Evolutionary conservation across 768 basidiomycete genomes (phyloP), one percentile per base, ranked within the genome.

Genomic region (Russula sp.): DNA sequence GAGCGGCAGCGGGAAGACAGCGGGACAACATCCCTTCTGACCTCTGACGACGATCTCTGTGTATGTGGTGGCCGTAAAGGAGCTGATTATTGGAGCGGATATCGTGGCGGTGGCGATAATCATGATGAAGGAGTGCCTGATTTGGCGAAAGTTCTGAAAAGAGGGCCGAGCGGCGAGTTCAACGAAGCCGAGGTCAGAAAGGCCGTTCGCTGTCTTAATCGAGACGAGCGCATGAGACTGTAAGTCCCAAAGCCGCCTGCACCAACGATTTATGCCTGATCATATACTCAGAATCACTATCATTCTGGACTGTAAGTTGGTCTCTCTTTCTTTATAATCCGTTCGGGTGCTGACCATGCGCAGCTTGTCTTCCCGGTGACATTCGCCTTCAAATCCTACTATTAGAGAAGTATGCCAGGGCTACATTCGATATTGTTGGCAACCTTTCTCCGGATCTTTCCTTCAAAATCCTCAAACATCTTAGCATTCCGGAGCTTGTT

Each of bases 361-460:
- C 30, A 89, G 89, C 88, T 13, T 85, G 88, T 74, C 79, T 91
- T 67, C 92, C 93, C 0, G 90, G 91, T 36, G 93, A 94, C 69
- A 90, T 94, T 36, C 84, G 83, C 13, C 79, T 90, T 7, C 93
- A 94, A 73, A 92, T 95, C 50, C 80, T 89, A 1, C 83, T 92
- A 2, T 82, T 96, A 20, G 84, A 94, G 74, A 92, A 92, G 73
- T 94, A 96, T 69, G 82, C 83, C 40, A 84, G 81, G 69, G 89
- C 89, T 14, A 89, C 90, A 7, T 90, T 90, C 70, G 94, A 96
- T 71, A 80, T 96, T 55, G 77, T 95, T 34, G 88, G 89, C 8
- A 80, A 81, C 51, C 79, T 95, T 20, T 80, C 87, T 0, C 86
- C 86, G 0, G 81, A 86, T 22, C 74, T 94, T 1, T 82, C 85